Percentiles rank a stretch among this genome's conserved stretches.
Conservation (phyloP, 345 rosid genomes). For the Corchorus capsularis region DNA sequence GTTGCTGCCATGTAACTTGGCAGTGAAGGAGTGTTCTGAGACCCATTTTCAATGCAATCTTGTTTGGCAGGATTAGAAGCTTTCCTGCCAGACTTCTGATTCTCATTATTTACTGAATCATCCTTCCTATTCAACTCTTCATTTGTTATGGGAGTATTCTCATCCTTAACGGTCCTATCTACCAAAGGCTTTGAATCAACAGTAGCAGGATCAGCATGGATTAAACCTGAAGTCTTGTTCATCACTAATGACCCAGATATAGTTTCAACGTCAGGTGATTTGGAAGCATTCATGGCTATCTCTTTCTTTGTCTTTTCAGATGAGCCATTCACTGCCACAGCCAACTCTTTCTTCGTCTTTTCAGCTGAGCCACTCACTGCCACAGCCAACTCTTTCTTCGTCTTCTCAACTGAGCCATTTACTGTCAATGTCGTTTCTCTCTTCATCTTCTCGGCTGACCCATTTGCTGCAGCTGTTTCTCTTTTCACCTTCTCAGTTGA, state of each 20-base stretch:
- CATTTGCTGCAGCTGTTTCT: conserved; percentile 28
- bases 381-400: conserved; percentile 31
- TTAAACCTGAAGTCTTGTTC: conserved; percentile 39
- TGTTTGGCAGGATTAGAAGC: conserved; percentile 48
- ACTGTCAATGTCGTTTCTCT: conserved; percentile 29
- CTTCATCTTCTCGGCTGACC: conserved; percentile 28
- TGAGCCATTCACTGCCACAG: conserved; percentile 18
- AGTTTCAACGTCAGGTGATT: conserved; percentile 34
- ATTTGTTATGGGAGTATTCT: conserved; percentile 44
- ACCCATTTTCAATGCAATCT: conserved; percentile 66
- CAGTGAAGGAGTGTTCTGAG: conserved; percentile 56
- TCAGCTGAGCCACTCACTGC: conserved; percentile 16
- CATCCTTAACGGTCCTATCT: conserved; percentile 43
- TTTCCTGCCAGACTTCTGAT: conserved; percentile 54
- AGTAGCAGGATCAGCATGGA: conserved; percentile 32
- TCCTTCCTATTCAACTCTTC: conserved; percentile 45
- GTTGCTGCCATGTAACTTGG: conserved; percentile 98
- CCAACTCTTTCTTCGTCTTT: conserved; percentile 30
- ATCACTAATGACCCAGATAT: conserved; percentile 41
- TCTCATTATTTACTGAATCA: conserved; percentile 47
- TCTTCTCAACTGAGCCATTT: conserved; percentile 19
- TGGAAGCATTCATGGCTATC: conserved; percentile 20
- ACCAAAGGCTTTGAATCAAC: conserved; percentile 40
- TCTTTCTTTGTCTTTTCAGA: conserved; percentile 34
- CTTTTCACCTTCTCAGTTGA: conserved; percentile 4